A percentile compares a stretch with the other conserved stretches of the same genome.
Conservation (phyloP, 164 flowering plant species). For the Aristolochia fimbriata region DNA sequence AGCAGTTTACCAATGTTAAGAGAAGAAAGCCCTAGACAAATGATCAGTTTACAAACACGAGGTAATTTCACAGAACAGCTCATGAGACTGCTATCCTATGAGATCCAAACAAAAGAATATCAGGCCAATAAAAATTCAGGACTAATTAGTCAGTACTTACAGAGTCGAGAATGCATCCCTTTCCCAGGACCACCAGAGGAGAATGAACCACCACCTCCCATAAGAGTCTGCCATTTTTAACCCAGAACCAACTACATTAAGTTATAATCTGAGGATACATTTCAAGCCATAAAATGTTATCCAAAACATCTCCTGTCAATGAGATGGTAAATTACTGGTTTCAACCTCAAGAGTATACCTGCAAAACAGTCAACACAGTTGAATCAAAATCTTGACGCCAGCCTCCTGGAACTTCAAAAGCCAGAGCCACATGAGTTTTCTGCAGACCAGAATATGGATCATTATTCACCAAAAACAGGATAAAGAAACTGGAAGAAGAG, state of each 20-base stretch:
- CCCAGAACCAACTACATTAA: not conserved
- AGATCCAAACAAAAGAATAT: not conserved
- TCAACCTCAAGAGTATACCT: conserved; percentile 26
- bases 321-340: too few relatives aligned
- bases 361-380: conserved; percentile 53
- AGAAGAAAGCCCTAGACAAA: not conserved
- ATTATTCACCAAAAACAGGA: not conserved
- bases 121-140: too few relatives aligned
- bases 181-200: conserved; percentile 92
- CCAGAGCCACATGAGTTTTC: conserved; percentile 67
- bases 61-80: not conserved
- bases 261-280: not conserved
- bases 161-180: conserved; percentile 76
- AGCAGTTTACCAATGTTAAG: not conserved
- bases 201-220: conserved; percentile 92
- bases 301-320: too few relatives aligned
- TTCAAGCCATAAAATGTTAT: not conserved
- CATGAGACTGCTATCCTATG: not conserved
- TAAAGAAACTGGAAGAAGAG: not conserved
- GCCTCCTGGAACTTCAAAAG: conserved; percentile 77
- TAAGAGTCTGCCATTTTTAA: conserved; percentile 35
- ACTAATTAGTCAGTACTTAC: conserved; percentile 32
- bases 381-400: conserved; percentile 61
- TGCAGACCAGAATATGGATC: conserved; percentile 8
- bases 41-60: not conserved